phyloP scores from a whole-genome alignment of 1,139 yeast species.

The Taphrina sp. region DNA sequence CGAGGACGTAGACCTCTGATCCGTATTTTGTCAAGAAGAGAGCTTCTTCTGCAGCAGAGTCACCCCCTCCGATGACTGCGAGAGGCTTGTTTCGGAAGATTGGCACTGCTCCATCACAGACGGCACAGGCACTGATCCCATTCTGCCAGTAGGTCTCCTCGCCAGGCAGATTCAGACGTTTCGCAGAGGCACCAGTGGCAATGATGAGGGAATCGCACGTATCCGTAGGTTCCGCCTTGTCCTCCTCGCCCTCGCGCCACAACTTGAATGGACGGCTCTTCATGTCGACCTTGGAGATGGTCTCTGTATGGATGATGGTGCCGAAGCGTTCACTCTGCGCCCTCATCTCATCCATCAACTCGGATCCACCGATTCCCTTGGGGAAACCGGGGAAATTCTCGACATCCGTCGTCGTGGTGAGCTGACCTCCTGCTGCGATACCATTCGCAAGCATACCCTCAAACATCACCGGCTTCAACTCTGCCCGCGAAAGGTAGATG shows the following conservation, averaged over 20 bases:
- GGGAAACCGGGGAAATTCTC: conserved; percentile 99
- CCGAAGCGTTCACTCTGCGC: conserved; percentile 84
- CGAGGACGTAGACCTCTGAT: conserved; percentile 86
- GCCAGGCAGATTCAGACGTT: conserved; percentile 89
- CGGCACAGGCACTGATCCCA: conserved; percentile 99
- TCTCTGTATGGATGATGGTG: conserved; percentile 89
- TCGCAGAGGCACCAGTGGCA: conserved; percentile 98
- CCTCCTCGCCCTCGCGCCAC: conserved; percentile 84
- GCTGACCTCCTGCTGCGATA: conserved; percentile 97
- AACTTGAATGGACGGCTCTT: conserved; percentile 85
- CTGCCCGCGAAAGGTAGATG: conserved; percentile 92
- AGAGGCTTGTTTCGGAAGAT: conserved; percentile 96
- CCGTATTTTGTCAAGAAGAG: conserved; percentile 93
- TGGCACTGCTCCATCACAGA: conserved; percentile 99
- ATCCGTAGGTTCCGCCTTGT: conserved; percentile 57
- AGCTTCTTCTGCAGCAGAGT: conserved; percentile 99
- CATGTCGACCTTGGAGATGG: conserved; percentile 85
- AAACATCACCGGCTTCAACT: conserved; percentile 85
- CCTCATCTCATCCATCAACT: conserved; percentile 90
- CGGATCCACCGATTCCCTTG: conserved; percentile 81
- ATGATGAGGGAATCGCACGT: conserved; percentile 88
- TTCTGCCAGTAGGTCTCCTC: conserved; percentile 98
- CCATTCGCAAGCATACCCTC: conserved; percentile 98
- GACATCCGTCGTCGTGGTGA: conserved; percentile 92
- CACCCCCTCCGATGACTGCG: conserved; percentile 98